Base-by-base conservation (phyloP, 2,329 filamentous ascomycete genomes). In the Cladophialophora chaetospira region DNA sequence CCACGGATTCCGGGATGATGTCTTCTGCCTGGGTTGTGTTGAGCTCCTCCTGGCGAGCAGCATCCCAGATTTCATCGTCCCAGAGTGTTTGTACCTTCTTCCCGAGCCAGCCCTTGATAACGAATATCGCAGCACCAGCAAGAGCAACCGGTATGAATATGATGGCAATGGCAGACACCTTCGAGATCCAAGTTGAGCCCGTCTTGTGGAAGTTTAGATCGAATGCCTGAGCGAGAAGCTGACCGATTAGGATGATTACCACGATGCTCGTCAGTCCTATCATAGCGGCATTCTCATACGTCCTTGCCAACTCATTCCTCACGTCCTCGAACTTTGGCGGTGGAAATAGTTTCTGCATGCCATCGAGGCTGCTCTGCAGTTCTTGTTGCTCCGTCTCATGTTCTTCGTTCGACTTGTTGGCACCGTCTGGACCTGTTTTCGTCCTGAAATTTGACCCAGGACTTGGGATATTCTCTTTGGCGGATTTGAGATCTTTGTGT, bases 21-120 rank as follows among this genome's bases (percentile, higher is more conserved):
- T 62, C 57, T 17, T 78, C 75, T 5, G 50, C 46, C 10, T 60
- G 48, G 35, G 52, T 54, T 2, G 51, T 28, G 13, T 58, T 25
- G 13, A 70, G 70, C 38, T 75, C 65, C 33, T 78, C 73, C 29
- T 79, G 73, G 38, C 84, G 71, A 47, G 83, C 81, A 2, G 86
- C 82, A 57, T 87, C 82, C 87, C 87, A 90, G 0, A 86, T 76
- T 67, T 88, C 84, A 49, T 87, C 84, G 38, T 89, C 82, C 72
- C 88, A 88, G 0, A 88, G 76, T 38, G 79, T 77, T 53, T 80
- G 75, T 10, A 87, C 79, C 64, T 81, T 86, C 53, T 83, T 87
- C 9, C 77, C 74, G 8, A 83, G 76, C 84, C 85, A 89, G 48
- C 79, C 75, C 6, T 80, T 76, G 55, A 86, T 75, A 2, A 75